Evolutionary conservation across 1,139 yeast genomes (phyloP), one percentile per base, ranked within the genome.

Genomic region (Eremothecium coryli): DNA sequence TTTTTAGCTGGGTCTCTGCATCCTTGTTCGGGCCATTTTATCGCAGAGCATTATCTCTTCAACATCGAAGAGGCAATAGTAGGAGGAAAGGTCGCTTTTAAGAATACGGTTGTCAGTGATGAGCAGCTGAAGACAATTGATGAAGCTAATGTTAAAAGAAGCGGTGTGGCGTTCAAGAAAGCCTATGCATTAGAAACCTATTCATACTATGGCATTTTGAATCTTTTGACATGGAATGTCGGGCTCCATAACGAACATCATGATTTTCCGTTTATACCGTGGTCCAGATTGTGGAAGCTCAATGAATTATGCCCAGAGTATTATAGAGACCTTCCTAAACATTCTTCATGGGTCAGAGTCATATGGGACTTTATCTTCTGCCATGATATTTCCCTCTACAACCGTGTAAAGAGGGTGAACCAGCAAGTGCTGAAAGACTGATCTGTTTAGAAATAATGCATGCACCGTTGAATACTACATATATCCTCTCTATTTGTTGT

Each of bases 241-340:
- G 96, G 96, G 2, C 76, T 84, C 56, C 96, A 86, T 57, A 85
- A 82, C 52, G 96, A 86, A 59, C 96, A 86, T 58, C 96, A 86
- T 52, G 96, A 86, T 60, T 86, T 86, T 66, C 96, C 96, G 1
- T 86, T 76, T 55, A 71, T 86, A 47, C 90, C 96, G 0, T 86
- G 96, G 96, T 71, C 93, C 1, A 74, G 77, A 43, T 65, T 86
- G 34, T 84, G 84, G 26, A 62, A 70, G 40, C 63, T 86, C 26
- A 68, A 81, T 40, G 55, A 61, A 32, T 71, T 82, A 29, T 95
- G 95, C 2, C 55, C 69, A 11, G 96, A 86, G 51, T 86, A 81
- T 54, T 86, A 86, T 56, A 81, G 73, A 34, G 84, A 85, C 1
- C 67, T 86, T 40, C 96, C 96, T 1, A 66, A 63, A 41, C 90